Base-by-base conservation (phyloP, 495 filamentous ascomycete genomes). In the Xylaria curta region DNA sequence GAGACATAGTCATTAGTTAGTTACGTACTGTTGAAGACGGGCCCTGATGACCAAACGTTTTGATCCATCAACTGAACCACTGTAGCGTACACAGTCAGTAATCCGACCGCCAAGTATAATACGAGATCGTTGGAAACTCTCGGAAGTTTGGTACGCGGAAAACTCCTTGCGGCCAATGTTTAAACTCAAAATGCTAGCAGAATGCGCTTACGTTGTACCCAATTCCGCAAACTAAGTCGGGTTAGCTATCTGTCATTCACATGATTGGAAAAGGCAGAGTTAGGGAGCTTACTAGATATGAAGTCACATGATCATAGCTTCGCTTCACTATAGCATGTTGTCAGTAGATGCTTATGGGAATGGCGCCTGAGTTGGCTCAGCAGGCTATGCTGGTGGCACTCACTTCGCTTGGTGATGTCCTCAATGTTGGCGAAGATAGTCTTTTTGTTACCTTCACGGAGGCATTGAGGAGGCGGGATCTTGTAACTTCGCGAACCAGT, bases 371-470 rank as follows among this genome's bases (percentile, higher is more conserved):
- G 42, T n/a, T 44, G 40, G 46, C 28, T 26, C 9, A 9, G n/a
- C 21, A 28, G 53, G 4, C 3, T 21, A 33, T 8, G 31, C 31
- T 24, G 10, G 53, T 62, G 15, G 49, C 26, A 66, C 69, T 71
- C 21, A 71, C 69, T 79, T 63, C 81, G 76, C 84, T 93, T 93
- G 84, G 90, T 92, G 74, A 97, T 97, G 79, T 97, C 94, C 70
- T 92, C 87, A 76, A 99, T 94, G 85, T 99, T 99, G 83, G 96
- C 96, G 80, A 98, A 99, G 77, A 98, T 97, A 65, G 96, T 98
- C 92, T 97, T 97, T 89, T 97, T 97, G 89, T 98, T 98, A 81
- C 96, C 96, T 93, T 99, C 97, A 84, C 97, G 94, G 59, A 98
- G 87, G 84, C 95, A 97, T 85, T 99, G 97, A n/a, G 96, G 96